Evolutionary conservation across 1,139 yeast genomes (phyloP).

Genomic region (Hemisphaericaspora xylofermentans): DNA sequence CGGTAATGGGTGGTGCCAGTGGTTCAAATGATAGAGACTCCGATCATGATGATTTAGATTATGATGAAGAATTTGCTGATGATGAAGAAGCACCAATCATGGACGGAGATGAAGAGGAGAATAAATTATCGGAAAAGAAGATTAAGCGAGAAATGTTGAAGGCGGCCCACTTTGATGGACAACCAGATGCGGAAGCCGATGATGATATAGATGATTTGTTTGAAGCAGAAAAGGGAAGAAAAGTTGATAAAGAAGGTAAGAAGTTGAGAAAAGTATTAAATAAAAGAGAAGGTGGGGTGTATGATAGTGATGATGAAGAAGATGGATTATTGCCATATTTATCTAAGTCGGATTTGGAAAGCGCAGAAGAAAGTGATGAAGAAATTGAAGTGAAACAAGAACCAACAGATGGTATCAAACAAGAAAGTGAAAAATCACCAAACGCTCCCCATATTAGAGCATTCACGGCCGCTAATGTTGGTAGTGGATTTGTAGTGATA

Average conservation of each 20-base stretch:
- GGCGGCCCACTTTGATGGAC: slow-evolving; percentile 73
- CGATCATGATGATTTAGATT: slow-evolving; percentile 91
- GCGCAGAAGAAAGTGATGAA: slow-evolving; percentile 47
- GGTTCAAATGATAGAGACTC: slow-evolving; percentile 60
- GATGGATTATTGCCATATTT: slow-evolving; percentile 67
- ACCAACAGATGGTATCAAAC: slow-evolving; percentile 30
- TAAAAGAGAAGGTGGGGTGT: slow-evolving; percentile 85
- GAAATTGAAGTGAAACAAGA: slow-evolving; percentile 45
- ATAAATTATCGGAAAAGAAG: slow-evolving; percentile 82
- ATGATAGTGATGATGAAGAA: slow-evolving; percentile 81
- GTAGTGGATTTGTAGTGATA: slow-evolving; percentile 66
- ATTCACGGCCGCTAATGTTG: slow-evolving; percentile 48
- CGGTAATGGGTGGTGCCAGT: slow-evolving; percentile 55
- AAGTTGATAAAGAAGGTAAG: slow-evolving; percentile 89
- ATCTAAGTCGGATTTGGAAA: slow-evolving; percentile 69
- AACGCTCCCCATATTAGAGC: slow-evolving; percentile 24
- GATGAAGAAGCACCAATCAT: slow-evolving; percentile 98
- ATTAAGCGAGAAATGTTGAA: slow-evolving; percentile 88
- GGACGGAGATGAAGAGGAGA: slow-evolving; percentile 96
- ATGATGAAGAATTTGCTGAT: slow-evolving; percentile 95
- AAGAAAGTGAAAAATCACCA: slow-evolving; percentile 10
- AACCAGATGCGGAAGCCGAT: slow-evolving; percentile 56
- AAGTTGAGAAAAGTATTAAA: slow-evolving; percentile 80
- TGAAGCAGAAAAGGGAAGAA: slow-evolving; percentile 60
- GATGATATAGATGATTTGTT: slow-evolving; percentile 65